Evolutionary conservation across 2,329 filamentous ascomycete genomes (phyloP).

Genomic region (Didymella pomorum): DNA sequence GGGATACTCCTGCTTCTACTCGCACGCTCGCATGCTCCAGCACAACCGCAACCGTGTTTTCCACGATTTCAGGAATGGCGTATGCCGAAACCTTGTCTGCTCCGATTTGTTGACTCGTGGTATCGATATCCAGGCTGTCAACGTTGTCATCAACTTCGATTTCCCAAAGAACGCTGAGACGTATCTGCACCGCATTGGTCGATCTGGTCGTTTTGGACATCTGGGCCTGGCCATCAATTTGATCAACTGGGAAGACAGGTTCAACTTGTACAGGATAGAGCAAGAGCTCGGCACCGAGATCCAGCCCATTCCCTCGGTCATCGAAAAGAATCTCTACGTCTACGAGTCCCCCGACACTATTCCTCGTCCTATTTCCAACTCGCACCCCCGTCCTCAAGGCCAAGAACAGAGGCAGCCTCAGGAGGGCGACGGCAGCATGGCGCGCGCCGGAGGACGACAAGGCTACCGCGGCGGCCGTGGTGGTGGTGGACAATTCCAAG

Average conservation of each 20-base stretch:
- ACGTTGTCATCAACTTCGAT: slow-evolving; percentile 99
- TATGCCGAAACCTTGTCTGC: slow-evolving; percentile 97
- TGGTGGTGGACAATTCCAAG: slow-evolving; percentile 45
- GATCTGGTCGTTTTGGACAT: slow-evolving; percentile 96
- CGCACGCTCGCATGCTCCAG: slow-evolving; percentile 97
- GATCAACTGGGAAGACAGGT: slow-evolving; percentile 99
- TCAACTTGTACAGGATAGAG: slow-evolving; percentile 99
- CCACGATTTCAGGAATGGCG: slow-evolving; percentile 98
- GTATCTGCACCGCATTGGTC: slow-evolving; percentile 96
- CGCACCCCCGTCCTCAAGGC: slow-evolving; percentile 42
- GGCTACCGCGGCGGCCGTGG: slow-evolving; percentile 47
- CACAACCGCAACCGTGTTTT: slow-evolving; percentile 97
- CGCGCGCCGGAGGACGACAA: slow-evolving; percentile 39
- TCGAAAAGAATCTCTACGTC: slow-evolving; percentile 98
- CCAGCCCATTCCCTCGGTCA: slow-evolving; percentile 89
- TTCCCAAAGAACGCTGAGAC: slow-evolving; percentile 99
- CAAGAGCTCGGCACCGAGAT: slow-evolving; percentile 97
- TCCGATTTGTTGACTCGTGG: slow-evolving; percentile 96
- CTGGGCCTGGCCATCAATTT: slow-evolving; percentile 97
- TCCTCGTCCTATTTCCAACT: slow-evolving; percentile 77
- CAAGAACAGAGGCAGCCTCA: slow-evolving; percentile 32
- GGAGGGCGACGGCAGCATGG: slow-evolving; percentile 37
- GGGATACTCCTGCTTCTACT: slow-evolving; percentile 99
- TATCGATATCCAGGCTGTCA: slow-evolving; percentile 99
- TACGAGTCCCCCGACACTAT: slow-evolving; percentile 97